These are phyloP conservation scores for Triglochin maritima DNA, from an alignment of 106 monocot genomes.

Conservation along the genomic window DNA sequence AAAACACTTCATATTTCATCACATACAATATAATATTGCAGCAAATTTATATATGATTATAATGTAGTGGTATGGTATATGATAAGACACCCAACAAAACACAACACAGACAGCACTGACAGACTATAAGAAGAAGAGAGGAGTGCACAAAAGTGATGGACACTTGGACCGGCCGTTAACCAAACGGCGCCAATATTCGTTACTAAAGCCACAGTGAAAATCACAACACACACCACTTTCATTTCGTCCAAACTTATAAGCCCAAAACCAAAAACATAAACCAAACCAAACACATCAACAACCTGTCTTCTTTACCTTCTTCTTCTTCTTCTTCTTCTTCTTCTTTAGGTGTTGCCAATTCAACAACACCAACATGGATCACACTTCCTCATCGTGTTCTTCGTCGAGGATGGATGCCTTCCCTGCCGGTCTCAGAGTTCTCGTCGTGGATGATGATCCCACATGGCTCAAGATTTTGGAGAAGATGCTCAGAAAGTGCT, in stretches of 20 bases:
- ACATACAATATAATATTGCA: no score
- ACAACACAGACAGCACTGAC: no score
- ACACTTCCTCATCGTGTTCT: not conserved
- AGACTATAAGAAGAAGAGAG: no score
- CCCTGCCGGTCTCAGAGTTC: constrained; percentile 15
- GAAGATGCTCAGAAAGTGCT: constrained; percentile 20
- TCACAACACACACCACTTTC: not conserved
- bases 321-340: not conserved
- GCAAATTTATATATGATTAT: no score
- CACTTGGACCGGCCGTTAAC: not conserved
- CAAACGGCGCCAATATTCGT: constrained; percentile 6
- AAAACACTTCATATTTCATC: no score
- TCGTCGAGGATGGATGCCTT: constrained; percentile 4
- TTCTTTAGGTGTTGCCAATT: not conserved
- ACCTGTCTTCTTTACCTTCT: not conserved
- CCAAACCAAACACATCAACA: no score
- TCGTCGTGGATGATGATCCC: constrained; percentile 22
- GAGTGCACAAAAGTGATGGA: not conserved
- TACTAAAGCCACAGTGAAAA: constrained; percentile 1
- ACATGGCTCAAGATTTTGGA: constrained; percentile 23
- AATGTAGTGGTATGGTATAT: no score
- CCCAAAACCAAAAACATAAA: not conserved
- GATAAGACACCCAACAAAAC: no score
- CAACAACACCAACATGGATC: constrained; percentile 2
- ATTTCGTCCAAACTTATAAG: not conserved